Base-by-base conservation (phyloP, 2,329 filamentous ascomycete genomes). In the Hirsutella rhossiliensis region DNA sequence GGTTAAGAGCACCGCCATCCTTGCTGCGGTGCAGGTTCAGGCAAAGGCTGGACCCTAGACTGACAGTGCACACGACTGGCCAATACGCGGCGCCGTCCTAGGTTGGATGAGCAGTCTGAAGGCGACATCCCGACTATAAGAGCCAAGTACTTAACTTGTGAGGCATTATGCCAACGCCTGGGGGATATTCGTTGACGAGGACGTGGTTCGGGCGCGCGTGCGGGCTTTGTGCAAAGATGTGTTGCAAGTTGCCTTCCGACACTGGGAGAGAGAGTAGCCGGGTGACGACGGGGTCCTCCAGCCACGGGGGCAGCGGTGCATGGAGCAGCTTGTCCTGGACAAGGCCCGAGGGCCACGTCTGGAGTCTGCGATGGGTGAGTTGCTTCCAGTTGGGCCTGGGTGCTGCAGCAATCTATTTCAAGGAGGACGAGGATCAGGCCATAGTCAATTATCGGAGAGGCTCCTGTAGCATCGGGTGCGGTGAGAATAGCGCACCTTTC, bases 131-230 rank as follows among this genome's bases (percentile, higher is more conserved):
- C 38, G 19, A 31, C 18, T 40, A 45, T 37, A 40, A 48, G 41
- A 44, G 45, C 46, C 51, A 43, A 57, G 47, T 54, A 64, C 61
- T 62, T 55, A 65, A 60, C 68, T 96, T 92, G 61, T 97, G 90
- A 40, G 89, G 82, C 86, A 96, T 94, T 52, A 97, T 97, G n/a
- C 90, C 90, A 49, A 95, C 78, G 2, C 86, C 87, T 0, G 86
- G 79, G 1, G 73, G 72, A 61, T 97, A 98, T 61, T 96, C 89
- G 57, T 98, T 98, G 53, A 97, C 80, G 32, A 97, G 71, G 39
- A 94, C 87, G 64, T 97, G 92, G 55, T 97, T 98, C 3, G 90
- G 87, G 4, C 69, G 71, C 17, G 68, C 55, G 57, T 97, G 89
- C 5, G 86, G 85, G 42, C 88, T 86, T 18, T 69, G 59, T 17